A percentile compares a stretch with the other conserved stretches of the same genome.
These are phyloP conservation scores for Penicillium fimorum DNA, from an alignment of 495 filamentous ascomycete species.

Conservation along the genomic window DNA sequence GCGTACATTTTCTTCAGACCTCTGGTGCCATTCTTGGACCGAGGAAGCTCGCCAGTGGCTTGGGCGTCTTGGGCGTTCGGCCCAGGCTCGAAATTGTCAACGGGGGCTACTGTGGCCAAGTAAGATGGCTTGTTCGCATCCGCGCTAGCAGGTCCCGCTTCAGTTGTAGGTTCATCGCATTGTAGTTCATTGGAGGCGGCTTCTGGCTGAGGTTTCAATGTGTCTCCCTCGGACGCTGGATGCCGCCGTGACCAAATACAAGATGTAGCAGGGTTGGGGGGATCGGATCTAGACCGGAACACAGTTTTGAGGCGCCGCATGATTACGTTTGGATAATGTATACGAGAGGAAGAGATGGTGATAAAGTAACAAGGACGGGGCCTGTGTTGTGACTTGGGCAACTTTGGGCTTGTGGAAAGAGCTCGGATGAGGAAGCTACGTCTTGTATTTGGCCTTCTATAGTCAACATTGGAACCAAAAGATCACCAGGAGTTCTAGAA, in stretches of 20 bases:
- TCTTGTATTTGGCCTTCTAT: not conserved
- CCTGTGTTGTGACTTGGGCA: not conserved
- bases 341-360: conserved; percentile 5
- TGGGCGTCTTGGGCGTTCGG: not conserved
- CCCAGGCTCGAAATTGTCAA: not conserved
- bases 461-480: not conserved
- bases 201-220: conserved; percentile 6
- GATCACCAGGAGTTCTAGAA: too few species aligned
- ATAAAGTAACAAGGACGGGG: conserved; percentile 9
- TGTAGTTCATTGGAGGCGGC: not conserved
- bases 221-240: not conserved
- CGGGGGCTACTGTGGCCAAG: not conserved
- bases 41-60: not conserved
- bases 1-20: conserved; percentile 16
- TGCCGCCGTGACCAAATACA: conserved; percentile 9
- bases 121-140: not conserved
- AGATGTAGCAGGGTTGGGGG: not conserved
- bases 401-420: not conserved
- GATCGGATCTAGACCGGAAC: conserved; percentile 11
- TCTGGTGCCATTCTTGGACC: conserved; percentile 13
- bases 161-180: not conserved
- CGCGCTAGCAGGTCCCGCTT: not conserved
- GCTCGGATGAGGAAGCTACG: conserved; percentile 1
- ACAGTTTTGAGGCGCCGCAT: conserved; percentile 22
- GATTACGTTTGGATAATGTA: conserved; percentile 1